These are phyloP conservation scores for Epithele typhae DNA, from an alignment of 768 basidiomycete species.

Conservation along the genomic window DNA sequence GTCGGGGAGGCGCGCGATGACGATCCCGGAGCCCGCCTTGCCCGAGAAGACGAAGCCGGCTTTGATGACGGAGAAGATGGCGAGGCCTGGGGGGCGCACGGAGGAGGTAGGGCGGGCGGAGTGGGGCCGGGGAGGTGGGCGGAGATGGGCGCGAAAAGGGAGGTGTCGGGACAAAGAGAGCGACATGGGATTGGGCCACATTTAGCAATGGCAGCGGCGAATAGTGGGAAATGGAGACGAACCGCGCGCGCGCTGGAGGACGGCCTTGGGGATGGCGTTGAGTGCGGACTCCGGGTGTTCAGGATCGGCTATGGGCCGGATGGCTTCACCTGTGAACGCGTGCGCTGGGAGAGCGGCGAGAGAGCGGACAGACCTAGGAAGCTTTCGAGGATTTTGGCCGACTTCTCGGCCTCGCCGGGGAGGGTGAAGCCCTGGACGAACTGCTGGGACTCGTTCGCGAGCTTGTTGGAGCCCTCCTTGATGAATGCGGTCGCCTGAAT, in stretches of 20 bases:
- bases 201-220: no score
- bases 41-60: slow-evolving; percentile 95
- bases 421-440: slow-evolving; percentile 84
- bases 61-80: slow-evolving; percentile 91
- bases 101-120: background rate
- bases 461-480: slow-evolving; percentile 58
- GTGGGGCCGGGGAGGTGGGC: background rate
- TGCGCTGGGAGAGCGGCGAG: background rate
- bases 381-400: slow-evolving; percentile 83
- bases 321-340: background rate
- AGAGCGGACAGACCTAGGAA: slow-evolving; percentile 66
- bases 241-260: slow-evolving; percentile 88
- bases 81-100: slow-evolving; percentile 83
- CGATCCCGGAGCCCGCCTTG: slow-evolving; percentile 89
- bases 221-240: no score
- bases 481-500: slow-evolving; percentile 76
- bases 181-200: no score
- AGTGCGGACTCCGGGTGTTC: slow-evolving; percentile 84
- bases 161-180: background rate
- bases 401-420: slow-evolving; percentile 92
- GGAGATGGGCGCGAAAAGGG: background rate
- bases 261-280: slow-evolving; percentile 90
- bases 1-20: slow-evolving; percentile 89
- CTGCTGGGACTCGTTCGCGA: slow-evolving; percentile 70
- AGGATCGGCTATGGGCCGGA: slow-evolving; percentile 70